Conservation (phyloP, 495 filamentous ascomycete species). For the Aspergillus mulundensis region DNA sequence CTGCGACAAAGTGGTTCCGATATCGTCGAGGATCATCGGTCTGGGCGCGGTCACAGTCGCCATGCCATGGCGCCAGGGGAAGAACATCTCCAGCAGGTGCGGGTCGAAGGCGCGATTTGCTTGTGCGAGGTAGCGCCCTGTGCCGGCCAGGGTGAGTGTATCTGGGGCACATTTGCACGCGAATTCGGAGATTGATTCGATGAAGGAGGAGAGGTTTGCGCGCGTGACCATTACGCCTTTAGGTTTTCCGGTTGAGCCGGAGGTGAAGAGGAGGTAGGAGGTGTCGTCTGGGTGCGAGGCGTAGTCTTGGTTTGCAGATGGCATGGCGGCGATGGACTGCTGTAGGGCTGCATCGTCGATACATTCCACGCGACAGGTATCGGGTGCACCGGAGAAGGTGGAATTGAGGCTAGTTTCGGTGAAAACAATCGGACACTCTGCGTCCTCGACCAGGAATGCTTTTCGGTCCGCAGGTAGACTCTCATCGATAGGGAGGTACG, state of each 20-base stretch:
- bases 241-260: slow-evolving; percentile 93
- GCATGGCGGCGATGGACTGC: slow-evolving; percentile 17
- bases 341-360: slow-evolving; percentile 33
- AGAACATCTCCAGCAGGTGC: slow-evolving; percentile 35
- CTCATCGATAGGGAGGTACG: slow-evolving; percentile 65
- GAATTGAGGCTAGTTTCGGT: slow-evolving; percentile 20
- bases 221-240: slow-evolving; percentile 82
- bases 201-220: slow-evolving; percentile 44
- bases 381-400: slow-evolving; percentile 23
- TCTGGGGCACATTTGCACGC: slow-evolving; percentile 20
- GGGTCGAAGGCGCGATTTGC: slow-evolving; percentile 36
- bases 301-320: slow-evolving; percentile 19
- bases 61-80: slow-evolving; percentile 37
- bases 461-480: slow-evolving; percentile 41
- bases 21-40: slow-evolving; percentile 30
- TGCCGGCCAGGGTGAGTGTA: slow-evolving; percentile 25
- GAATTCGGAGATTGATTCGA: slow-evolving; percentile 34
- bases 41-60: slow-evolving; percentile 29
- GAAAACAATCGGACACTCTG: slow-evolving; percentile 28
- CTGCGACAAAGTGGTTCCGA: slow-evolving; percentile 26
- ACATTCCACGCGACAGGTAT: slow-evolving; percentile 18
- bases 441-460: slow-evolving; percentile 40
- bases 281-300: slow-evolving; percentile 74
- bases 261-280: slow-evolving; percentile 93
- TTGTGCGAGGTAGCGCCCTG: slow-evolving; percentile 32